Evolutionary conservation across 306 rosid species (phyloP), one percentile per base, ranked within the genome.

Genomic region (Gastrolobium villosum): DNA sequence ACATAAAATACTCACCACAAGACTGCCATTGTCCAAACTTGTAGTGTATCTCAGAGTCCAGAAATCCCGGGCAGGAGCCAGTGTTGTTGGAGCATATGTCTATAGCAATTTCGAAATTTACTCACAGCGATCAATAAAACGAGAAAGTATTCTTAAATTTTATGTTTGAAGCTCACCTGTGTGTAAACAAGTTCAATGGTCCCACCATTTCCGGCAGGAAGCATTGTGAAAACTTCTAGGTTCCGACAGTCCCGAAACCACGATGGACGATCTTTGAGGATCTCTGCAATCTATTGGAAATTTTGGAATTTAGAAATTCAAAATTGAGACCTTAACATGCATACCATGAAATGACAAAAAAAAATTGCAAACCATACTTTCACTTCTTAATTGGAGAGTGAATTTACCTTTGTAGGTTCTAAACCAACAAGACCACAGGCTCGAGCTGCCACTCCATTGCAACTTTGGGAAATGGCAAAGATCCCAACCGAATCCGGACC

Each of bases 401-500:
- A 39, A 37, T 69, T 81, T 75, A 93, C 99, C 98, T 93, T 93
- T 2, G 89, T 79, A 80, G 98, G 98, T 85, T 95, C 98, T 86
- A 96, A 86, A 83, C 96, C 91, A 53, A 93, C 99, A 6, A 96
- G 97, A 89, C 99, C 99, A 20, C 99, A 96, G 75, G 99, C 96
- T 96, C 98, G 88, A 72, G 98, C 99, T 80, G 99, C 99, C 93
- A 96, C 98, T 88, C 99, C 98, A 87, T 92, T 83, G 81, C 98
- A 91, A 90, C 94, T 84, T 83, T 87, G 99, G 46, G 98, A 96
- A 90, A 96, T 93, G 62, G 99, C 93, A 96, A 93, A 96, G 87
- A 96, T 96, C 93, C 99, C 99, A 93, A 96, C 96, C 77, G 98
- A 96, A 88, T 96, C 99, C 98, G 99, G 99, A 96, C 99, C 99